Conservation (phyloP, 1,139 yeast genomes). For the Kodamaea plutei region DNA sequence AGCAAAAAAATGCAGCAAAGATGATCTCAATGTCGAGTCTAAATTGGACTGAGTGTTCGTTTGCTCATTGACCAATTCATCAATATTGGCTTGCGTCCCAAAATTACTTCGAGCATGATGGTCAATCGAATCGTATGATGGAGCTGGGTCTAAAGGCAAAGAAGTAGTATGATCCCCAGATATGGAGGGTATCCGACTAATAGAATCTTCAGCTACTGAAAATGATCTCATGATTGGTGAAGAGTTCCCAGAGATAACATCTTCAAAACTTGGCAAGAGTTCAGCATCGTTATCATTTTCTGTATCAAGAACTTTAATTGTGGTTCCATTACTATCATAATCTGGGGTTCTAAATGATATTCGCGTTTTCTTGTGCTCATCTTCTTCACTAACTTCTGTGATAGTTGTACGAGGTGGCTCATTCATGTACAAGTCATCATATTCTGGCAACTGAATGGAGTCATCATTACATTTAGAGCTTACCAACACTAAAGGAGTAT, state of each 20-base stretch:
- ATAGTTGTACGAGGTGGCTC: not conserved
- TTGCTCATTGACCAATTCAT: slow-evolving; percentile 1
- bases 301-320: slow-evolving; percentile 29
- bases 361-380: too few relatives aligned
- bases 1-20: not conserved
- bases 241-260: slow-evolving; percentile 35
- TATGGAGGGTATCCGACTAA: slow-evolving; percentile 33
- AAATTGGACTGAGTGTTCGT: not conserved
- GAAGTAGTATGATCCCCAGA: slow-evolving; percentile 8
- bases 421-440: slow-evolving; percentile 31
- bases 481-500: slow-evolving; percentile 72
- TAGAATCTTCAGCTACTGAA: slow-evolving; percentile 33
- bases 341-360: slow-evolving; percentile 35
- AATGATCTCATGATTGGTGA: slow-evolving; percentile 35
- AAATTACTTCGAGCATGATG: not conserved
- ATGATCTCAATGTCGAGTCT: not conserved
- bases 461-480: slow-evolving; percentile 70
- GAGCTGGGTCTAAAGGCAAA: slow-evolving; percentile 30
- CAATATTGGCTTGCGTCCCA: slow-evolving; percentile 10
- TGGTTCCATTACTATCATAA: slow-evolving; percentile 34
- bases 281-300: slow-evolving; percentile 20
- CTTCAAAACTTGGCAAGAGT: slow-evolving; percentile 56
- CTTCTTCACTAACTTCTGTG: not conserved
- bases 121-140: slow-evolving; percentile 28
- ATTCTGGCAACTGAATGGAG: slow-evolving; percentile 68